Conservation (phyloP, 306 rosid genomes). For the Cicer chorassanicum region DNA sequence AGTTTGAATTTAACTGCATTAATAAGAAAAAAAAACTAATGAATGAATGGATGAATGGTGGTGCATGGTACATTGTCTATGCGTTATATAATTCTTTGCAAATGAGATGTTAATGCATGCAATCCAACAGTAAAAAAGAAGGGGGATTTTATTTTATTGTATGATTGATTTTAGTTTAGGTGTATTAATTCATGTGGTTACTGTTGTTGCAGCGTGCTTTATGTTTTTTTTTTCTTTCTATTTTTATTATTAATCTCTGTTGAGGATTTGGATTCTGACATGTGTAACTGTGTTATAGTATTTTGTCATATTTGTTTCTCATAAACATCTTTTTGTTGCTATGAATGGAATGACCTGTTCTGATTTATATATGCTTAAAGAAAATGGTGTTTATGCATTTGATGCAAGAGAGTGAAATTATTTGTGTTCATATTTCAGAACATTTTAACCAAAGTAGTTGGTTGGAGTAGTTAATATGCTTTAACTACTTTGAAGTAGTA, state of each 20-base stretch:
- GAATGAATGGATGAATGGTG: not conserved
- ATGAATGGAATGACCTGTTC: conserved; percentile 3
- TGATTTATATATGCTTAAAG: not conserved
- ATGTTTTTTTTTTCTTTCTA: conserved; percentile 9
- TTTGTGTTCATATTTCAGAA: no score
- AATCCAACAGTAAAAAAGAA: conserved; percentile 44
- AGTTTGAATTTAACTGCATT: conserved; percentile 39
- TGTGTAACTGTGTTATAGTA: conserved; percentile 50
- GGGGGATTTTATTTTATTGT: conserved; percentile 37
- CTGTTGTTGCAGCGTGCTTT: conserved; percentile 38
- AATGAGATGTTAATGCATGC: conserved; percentile 53
- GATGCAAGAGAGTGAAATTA: no score
- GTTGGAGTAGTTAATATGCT: no score
- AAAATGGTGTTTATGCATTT: not conserved
- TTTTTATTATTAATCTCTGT: conserved; percentile 5
- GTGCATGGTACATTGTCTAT: conserved; percentile 39
- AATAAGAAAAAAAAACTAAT: conserved; percentile 1
- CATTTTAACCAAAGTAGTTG: no score
- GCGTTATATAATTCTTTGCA: conserved; percentile 52
- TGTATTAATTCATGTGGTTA: conserved; percentile 39
- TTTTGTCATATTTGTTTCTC: conserved; percentile 46
- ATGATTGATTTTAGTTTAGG: conserved; percentile 46
- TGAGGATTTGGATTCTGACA: conserved; percentile 46
- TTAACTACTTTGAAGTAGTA: no score
- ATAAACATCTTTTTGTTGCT: conserved; percentile 36